Base-by-base conservation (phyloP, 352 stramenopile species). In the Phytopythium montanum region DNA sequence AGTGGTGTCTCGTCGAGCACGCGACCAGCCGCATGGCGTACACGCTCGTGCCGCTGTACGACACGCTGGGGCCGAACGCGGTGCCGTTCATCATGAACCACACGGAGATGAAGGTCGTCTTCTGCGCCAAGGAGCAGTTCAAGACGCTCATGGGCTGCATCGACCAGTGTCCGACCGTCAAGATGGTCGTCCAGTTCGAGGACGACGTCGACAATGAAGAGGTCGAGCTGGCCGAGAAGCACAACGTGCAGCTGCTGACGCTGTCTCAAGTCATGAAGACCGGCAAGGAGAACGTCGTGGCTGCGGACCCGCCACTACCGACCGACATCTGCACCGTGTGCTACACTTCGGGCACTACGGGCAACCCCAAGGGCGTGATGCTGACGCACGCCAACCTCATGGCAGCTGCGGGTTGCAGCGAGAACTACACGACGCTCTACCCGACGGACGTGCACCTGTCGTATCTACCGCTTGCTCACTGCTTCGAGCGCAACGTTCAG, bases 391-490 rank as follows among this genome's bases (percentile, higher is more conserved):
- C 49, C 16, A 85, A 84, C 46, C 60, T 79, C 39, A 68, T 78
- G 44, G 69, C 64, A 9, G 67, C 60, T 25, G 66, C 69, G 23
- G 55, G 71, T 50, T 70, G 65, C 52, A 52, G 56, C 18, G 29
- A 41, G n/a, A n/a, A 58, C 53, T 41, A 54, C 36, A 42, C 44
- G 18, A 39, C 29, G 23, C 44, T 60, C 39, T 41, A 13, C 21
- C 31, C 61, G 18, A 34, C 41, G 25, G 59, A 68, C 14, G 58
- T 72, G 16, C 64, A 97, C 62, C 68, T 98, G 31, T 95, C 82
- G 19, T 98, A 98, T 69, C 73, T 98, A 28, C 94, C 94, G 25
- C 69, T 98, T 19, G 85, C 92, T 9, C 94, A 98, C 71, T 93
- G 98, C 51, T 97, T 96, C 64, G 94, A 98, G 79, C 63, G 85